Conservation (phyloP, 768 basidiomycete genomes). For the Podaxis mareebaensis region DNA sequence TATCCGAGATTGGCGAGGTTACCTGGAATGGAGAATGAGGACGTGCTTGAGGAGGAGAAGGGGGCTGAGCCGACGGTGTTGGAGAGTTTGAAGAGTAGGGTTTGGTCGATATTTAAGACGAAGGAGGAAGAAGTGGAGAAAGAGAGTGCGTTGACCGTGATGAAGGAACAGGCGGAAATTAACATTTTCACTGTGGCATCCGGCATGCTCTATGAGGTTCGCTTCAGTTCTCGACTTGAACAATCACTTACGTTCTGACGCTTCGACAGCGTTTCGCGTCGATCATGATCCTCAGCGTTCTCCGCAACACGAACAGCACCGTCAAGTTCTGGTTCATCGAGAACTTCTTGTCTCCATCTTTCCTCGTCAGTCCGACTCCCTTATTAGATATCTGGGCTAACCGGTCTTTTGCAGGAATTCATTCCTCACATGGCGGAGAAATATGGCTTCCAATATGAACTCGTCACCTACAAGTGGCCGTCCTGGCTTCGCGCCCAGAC, state of each 20-base stretch:
- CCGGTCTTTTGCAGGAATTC: conserved; percentile 64
- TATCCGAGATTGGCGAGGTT: conserved; percentile 75
- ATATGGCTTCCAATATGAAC: conserved; percentile 94
- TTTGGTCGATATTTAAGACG: conserved; percentile 45
- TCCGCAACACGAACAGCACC: conserved; percentile 89
- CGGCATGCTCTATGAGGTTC: conserved; percentile 91
- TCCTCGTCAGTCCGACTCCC: conserved; percentile 60
- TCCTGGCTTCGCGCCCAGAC: conserved; percentile 96
- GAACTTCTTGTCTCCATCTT: conserved; percentile 97
- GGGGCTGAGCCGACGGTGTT: conserved; percentile 42
- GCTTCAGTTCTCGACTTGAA: conserved; percentile 13
- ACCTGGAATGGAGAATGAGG: conserved; percentile 77
- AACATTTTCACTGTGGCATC: conserved; percentile 99
- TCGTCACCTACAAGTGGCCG: conserved; percentile 99
- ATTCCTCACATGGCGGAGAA: conserved; percentile 89
- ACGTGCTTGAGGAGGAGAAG: conserved; percentile 65
- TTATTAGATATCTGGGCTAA: not conserved
- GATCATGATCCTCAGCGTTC: conserved; percentile 97
- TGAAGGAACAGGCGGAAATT: conserved; percentile 76
- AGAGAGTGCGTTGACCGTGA: conserved; percentile 22
- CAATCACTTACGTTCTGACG: conserved; percentile 6
- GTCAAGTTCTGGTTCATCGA: conserved; percentile 99
- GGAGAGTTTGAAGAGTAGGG: conserved; percentile 43
- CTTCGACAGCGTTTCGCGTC: conserved; percentile 82
- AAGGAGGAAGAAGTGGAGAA: conserved; percentile 28